A percentile compares a stretch with the other conserved stretches of the same genome.
Conservation (phyloP, 345 rosid genomes). For the Arabidopsis suecica region DNA sequence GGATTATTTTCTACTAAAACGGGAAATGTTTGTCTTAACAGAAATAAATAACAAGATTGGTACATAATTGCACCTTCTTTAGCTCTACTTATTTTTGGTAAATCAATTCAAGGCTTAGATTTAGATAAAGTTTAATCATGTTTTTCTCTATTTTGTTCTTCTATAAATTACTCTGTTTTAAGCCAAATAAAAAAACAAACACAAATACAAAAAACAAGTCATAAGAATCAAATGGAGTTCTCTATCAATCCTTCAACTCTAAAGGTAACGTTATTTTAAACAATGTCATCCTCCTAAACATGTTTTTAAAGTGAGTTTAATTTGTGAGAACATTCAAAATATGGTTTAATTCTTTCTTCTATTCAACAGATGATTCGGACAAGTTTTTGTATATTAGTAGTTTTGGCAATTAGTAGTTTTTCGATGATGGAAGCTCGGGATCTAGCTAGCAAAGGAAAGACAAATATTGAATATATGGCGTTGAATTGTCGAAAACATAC, state of each 20-base stretch:
- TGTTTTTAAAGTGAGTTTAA: not conserved
- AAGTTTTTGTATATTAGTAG: conserved; percentile 35
- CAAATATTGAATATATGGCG: conserved; percentile 45
- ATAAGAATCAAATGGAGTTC: conserved; percentile 34
- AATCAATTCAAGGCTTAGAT: conserved; percentile 11
- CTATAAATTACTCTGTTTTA: conserved; percentile 21
- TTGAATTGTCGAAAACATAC: conserved; percentile 68
- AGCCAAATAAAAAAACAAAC: not conserved
- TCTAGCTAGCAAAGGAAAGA: not conserved
- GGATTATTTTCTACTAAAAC: conserved; percentile 26
- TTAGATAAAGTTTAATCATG: not conserved
- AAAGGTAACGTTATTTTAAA: conserved; percentile 28
- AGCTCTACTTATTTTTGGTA: conserved; percentile 28
- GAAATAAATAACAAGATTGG: not conserved
- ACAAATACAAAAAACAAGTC: conserved; percentile 18
- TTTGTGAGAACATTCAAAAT: not conserved
- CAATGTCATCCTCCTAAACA: not conserved
- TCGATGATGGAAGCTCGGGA: conserved; percentile 28
- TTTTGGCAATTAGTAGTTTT: conserved; percentile 34
- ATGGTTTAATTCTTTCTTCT: not conserved
- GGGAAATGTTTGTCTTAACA: not conserved
- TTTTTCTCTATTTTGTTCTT: conserved; percentile 11
- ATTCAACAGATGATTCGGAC: conserved; percentile 39
- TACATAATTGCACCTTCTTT: conserved; percentile 4
- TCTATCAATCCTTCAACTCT: conserved; percentile 38